These are phyloP conservation scores for Moesziomyces sp. DNA, from an alignment of 1,284 basidiomycete genomes.

Conservation along the genomic window DNA sequence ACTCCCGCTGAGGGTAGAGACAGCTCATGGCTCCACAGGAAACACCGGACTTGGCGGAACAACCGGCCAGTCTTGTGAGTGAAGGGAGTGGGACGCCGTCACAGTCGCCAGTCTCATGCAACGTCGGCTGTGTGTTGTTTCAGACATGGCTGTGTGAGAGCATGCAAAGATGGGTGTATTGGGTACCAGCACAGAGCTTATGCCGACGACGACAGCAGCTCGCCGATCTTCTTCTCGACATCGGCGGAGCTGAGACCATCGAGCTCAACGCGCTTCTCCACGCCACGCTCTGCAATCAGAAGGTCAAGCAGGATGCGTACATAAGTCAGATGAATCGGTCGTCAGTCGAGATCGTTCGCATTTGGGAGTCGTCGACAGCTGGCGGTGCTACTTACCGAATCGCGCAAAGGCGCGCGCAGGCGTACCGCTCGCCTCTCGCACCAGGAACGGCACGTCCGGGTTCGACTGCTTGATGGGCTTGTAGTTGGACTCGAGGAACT, in stretches of 20 bases:
- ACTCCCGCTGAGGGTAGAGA: too few species aligned
- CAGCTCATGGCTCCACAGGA: too few species aligned
- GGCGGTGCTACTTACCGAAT: conserved; percentile 57
- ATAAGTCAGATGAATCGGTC: not conserved
- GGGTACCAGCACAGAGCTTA: not conserved
- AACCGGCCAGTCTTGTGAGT: too few species aligned
- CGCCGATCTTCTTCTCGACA: conserved; percentile 62
- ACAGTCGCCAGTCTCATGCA: too few species aligned
- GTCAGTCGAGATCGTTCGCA: not conserved
- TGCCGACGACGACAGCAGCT: conserved; percentile 52
- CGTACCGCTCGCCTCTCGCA: conserved; percentile 63
- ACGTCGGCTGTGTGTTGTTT: not conserved
- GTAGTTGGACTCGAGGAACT: conserved; percentile 65
- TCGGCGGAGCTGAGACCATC: conserved; percentile 61
- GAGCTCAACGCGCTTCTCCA: conserved; percentile 63
- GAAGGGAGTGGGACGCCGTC: too few species aligned
- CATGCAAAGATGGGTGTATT: conserved; percentile 1
- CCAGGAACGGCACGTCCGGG: conserved; percentile 64
- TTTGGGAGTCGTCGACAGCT: not conserved
- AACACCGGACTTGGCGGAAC: too few species aligned
- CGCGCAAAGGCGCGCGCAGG: conserved; percentile 65
- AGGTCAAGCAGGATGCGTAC: not conserved
- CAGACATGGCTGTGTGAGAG: not conserved
- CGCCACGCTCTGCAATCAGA: conserved; percentile 54
- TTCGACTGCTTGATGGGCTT: conserved; percentile 64